phyloP scores from a whole-genome alignment of 768 basidiomycete species.

The Erythrobasidium yunnanense region DNA sequence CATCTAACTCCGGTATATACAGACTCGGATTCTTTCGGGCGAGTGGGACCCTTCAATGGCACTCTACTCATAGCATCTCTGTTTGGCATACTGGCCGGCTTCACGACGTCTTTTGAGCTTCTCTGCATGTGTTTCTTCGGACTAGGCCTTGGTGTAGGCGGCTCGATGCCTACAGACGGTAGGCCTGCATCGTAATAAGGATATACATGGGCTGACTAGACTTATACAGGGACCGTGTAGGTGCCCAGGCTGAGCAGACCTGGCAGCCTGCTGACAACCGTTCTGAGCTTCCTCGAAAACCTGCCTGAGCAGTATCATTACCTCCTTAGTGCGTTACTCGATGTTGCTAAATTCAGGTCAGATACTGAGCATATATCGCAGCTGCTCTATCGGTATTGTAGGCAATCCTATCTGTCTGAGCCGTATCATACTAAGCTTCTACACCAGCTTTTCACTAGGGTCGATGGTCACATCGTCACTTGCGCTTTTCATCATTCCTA shows the following conservation, averaged over 20 bases:
- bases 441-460: constrained; percentile 63
- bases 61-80: constrained; percentile 81
- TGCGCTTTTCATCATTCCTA: constrained; percentile 67
- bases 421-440: background rate
- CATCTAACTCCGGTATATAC: background rate
- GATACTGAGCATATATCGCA: background rate
- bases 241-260: too few species aligned
- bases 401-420: background rate
- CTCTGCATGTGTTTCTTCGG: constrained; percentile 73
- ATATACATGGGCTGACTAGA: too few species aligned
- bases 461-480: constrained; percentile 74
- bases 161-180: constrained; percentile 93
- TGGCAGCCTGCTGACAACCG: too few species aligned
- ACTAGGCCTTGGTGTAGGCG: constrained; percentile 86
- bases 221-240: too few species aligned
- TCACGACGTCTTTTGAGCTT: constrained; percentile 55
- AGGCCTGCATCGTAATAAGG: too few species aligned
- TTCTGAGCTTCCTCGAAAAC: constrained; percentile 58
- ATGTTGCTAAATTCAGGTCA: constrained; percentile 38
- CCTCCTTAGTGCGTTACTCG: constrained; percentile 66
- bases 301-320: constrained; percentile 86
- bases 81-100: constrained; percentile 71
- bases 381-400: constrained; percentile 52
- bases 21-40: constrained; percentile 79
- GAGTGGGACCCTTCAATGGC: constrained; percentile 79